A percentile compares a stretch with the other conserved stretches of the same genome.
Conservation (phyloP, 2,329 filamentous ascomycete species). For the Scytalidium lignicola region DNA sequence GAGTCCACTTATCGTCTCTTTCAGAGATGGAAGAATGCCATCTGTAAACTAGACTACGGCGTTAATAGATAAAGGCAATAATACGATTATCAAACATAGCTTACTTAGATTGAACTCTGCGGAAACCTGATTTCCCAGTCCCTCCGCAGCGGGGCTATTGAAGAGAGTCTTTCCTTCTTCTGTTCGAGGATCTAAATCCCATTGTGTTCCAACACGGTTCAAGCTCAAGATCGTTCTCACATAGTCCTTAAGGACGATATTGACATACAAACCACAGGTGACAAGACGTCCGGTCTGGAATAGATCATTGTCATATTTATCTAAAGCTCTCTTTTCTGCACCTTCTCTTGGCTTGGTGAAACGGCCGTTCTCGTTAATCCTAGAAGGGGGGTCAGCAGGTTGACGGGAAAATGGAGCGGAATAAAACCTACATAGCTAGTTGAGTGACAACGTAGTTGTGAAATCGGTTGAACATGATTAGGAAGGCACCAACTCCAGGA, state of each 20-base stretch:
- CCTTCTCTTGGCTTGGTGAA: conserved; percentile 61
- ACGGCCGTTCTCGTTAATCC: conserved; percentile 78
- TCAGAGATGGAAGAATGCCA: conserved; percentile 79
- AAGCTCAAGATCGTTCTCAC: conserved; percentile 56
- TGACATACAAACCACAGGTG: conserved; percentile 70
- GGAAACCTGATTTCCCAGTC: conserved; percentile 76
- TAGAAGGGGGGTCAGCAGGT: conserved; percentile 3
- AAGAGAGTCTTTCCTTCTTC: conserved; percentile 49
- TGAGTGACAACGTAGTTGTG: conserved; percentile 83
- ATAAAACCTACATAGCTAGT: conserved; percentile 47
- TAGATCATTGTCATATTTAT: conserved; percentile 69
- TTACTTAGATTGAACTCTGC: conserved; percentile 76
- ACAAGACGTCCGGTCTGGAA: conserved; percentile 76
- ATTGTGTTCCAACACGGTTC: conserved; percentile 34
- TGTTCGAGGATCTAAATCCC: conserved; percentile 68
- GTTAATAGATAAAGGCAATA: conserved; percentile 3
- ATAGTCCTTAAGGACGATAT: conserved; percentile 74
- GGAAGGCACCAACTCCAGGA: conserved; percentile 63
- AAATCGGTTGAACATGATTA: conserved; percentile 69
- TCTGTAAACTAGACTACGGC: conserved; percentile 52
- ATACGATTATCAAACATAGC: background rate
- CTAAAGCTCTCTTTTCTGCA: conserved; percentile 48
- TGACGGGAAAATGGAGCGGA: background rate
- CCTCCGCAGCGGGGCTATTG: conserved; percentile 57
- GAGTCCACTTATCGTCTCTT: conserved; percentile 76